phyloP scores from a whole-genome alignment of 2,329 filamentous ascomycete genomes.

The Botrytis hyacinthi region DNA sequence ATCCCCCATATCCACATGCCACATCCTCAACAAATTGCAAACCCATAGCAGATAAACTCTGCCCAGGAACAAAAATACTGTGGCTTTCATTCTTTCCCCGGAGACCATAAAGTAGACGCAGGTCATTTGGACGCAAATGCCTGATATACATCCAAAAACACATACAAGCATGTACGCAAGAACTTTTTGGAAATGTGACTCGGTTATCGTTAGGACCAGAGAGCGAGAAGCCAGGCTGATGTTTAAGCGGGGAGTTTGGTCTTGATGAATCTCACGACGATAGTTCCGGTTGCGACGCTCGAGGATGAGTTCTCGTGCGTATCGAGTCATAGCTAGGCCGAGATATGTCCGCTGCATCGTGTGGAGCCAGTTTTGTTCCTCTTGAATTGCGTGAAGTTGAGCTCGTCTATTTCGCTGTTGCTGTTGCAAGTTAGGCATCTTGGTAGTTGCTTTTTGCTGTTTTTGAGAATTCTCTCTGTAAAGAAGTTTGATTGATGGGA shows the following conservation, averaged over 20 bases:
- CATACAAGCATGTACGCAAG: rapidly evolving
- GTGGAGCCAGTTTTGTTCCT: neutral
- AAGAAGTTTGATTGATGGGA: neutral
- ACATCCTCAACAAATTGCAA: neutral
- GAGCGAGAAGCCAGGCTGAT: neutral
- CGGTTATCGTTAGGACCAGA: neutral
- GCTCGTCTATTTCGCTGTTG: neutral
- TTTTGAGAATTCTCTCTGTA: neutral
- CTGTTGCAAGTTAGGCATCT: neutral
- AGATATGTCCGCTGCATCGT: neutral
- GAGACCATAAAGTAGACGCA: neutral
- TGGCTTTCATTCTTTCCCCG: neutral
- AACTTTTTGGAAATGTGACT: neutral
- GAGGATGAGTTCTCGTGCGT: neutral
- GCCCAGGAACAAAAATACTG: neutral
- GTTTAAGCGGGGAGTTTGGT: neutral
- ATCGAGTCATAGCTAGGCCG: neutral
- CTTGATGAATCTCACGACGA: neutral
- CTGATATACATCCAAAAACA: neutral
- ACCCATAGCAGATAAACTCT: neutral
- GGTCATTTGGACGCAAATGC: neutral
- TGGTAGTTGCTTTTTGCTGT: neutral
- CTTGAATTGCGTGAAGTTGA: neutral
- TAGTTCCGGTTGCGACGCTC: neutral
- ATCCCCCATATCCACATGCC: neutral